These are phyloP conservation scores for Davidsoniella virescens DNA, from an alignment of 2,329 filamentous ascomycete species.

Conservation along the genomic window DNA sequence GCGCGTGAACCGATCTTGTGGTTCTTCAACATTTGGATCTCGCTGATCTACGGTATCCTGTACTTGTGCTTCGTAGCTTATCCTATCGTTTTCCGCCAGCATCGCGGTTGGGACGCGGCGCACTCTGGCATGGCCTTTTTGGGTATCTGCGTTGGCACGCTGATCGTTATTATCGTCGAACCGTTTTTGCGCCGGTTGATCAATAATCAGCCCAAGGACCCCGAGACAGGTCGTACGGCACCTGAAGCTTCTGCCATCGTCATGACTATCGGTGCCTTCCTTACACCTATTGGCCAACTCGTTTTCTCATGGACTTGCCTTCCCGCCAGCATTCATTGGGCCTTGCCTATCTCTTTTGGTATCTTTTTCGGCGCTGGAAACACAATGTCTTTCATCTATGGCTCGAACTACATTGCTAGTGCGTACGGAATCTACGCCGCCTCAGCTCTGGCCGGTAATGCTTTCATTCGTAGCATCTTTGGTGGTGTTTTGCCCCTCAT, in stretches of 20 bases:
- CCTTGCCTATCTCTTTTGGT: conserved; percentile 61
- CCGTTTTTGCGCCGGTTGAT: conserved; percentile 64
- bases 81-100: conserved; percentile 61
- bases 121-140: conserved; percentile 62
- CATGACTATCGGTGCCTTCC: conserved; percentile 60
- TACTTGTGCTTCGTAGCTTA: conserved; percentile 87
- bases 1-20: conserved; percentile 67
- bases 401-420: conserved; percentile 62
- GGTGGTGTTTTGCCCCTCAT: conserved; percentile 69
- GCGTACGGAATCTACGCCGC: conserved; percentile 72
- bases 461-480: conserved; percentile 53
- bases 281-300: conserved; percentile 64
- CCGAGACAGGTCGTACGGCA: conserved; percentile 52
- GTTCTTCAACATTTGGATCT: conserved; percentile 59
- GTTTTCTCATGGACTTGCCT: conserved; percentile 81
- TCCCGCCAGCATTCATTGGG: conserved; percentile 62
- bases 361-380: conserved; percentile 69
- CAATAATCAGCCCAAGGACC: conserved; percentile 58
- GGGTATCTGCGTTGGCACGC: conserved; percentile 48
- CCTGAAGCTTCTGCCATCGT: conserved; percentile 72
- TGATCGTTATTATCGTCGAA: conserved; percentile 45
- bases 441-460: conserved; percentile 64
- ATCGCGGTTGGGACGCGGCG: conserved; percentile 62
- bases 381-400: conserved; percentile 65
- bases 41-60: conserved; percentile 69